These are phyloP conservation scores for Eimeria maxima DNA, from an alignment of 169 alveolate species.

Conservation along the genomic window DNA sequence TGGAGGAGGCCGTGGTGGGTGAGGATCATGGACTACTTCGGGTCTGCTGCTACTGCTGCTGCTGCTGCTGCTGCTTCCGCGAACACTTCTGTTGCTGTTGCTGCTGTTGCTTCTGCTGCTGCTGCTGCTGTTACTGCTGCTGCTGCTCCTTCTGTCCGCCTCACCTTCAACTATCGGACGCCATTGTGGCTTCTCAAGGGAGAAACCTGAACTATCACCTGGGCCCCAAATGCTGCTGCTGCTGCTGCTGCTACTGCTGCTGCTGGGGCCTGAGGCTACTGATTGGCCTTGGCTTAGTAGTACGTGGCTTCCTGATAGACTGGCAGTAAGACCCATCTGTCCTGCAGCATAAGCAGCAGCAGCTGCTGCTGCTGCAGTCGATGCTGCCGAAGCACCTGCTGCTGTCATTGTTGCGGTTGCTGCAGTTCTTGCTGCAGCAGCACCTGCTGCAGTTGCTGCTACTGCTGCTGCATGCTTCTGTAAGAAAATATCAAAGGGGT, in stretches of 20 bases:
- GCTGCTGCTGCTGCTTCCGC: too few relatives aligned
- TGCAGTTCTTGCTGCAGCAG: conserved; percentile 47
- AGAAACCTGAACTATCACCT: neutral
- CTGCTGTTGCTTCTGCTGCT: too few relatives aligned
- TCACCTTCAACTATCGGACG: too few relatives aligned
- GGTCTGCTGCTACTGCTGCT: too few relatives aligned
- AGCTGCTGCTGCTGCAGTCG: conserved; percentile 24
- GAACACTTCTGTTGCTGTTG: too few relatives aligned
- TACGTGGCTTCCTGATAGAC: neutral
- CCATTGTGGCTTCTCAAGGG: conserved; percentile 11
- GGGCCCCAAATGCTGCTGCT: conserved; percentile 11
- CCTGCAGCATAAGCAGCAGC: conserved; percentile 32
- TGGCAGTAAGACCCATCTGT: neutral
- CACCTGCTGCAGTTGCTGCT: conserved; percentile 36
- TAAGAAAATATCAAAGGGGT: conserved; percentile 8
- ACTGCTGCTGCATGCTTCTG: neutral
- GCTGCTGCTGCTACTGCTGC: neutral
- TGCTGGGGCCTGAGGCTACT: neutral
- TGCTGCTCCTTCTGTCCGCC: too few relatives aligned
- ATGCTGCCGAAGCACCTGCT: conserved; percentile 5
- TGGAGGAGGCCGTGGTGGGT: too few relatives aligned
- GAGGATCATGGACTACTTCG: too few relatives aligned
- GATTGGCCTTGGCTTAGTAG: conserved; percentile 23
- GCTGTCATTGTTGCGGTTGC: conserved; percentile 35
- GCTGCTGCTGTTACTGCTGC: too few relatives aligned